Evolutionary conservation across 2,329 filamentous ascomycete species (phyloP), one percentile per base, ranked within the genome.

Genomic region (Daldinia sp.): DNA sequence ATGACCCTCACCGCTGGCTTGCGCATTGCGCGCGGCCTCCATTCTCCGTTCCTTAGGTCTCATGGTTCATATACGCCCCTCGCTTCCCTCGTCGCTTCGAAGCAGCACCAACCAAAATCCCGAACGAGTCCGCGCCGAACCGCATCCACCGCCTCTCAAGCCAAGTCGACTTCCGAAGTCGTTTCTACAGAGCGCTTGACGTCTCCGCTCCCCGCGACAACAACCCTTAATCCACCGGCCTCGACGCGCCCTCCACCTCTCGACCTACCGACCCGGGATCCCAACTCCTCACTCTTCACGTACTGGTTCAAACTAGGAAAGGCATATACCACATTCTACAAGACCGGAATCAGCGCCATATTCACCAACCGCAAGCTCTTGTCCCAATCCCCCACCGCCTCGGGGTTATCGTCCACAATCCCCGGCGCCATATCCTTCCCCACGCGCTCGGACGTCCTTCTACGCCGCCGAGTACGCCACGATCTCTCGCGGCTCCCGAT

Each of bases 241-340:
- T 86, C 87, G 47, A 95, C 92, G 0, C 88, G 90, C 19, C 91
- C 94, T 0, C 87, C 92, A 0, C 82, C 85, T 0, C 83, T 97
- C 64, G 75, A 81, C 41, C 79, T 92, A 2, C 92, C 92, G 5
- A 74, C 76, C 4, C 83, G 86, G 54, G 75, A 80, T 15, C 73
- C 81, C 17, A 72, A 77, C 6, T 75, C 83, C 27, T 78, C 79
- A 25, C 73, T 79, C 17, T 74, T 85, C 57, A 76, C 77, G 15
- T 85, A 91, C 78, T 80, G 86, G 64, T 85, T 86, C 72, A 75
- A 78, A 41, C 79, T 89, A 25, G 94, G 92, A 65, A 90, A 90
- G 75, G 87, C 90, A 52, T 97, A 96, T 77, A 76, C 90, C 8
- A 77, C 78, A 32, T 98, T 98, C 84, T 98, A 97, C 87, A 96